Conservation (phyloP, 139 green algal genomes). For the Pseudopediastrum boryanum region DNA sequence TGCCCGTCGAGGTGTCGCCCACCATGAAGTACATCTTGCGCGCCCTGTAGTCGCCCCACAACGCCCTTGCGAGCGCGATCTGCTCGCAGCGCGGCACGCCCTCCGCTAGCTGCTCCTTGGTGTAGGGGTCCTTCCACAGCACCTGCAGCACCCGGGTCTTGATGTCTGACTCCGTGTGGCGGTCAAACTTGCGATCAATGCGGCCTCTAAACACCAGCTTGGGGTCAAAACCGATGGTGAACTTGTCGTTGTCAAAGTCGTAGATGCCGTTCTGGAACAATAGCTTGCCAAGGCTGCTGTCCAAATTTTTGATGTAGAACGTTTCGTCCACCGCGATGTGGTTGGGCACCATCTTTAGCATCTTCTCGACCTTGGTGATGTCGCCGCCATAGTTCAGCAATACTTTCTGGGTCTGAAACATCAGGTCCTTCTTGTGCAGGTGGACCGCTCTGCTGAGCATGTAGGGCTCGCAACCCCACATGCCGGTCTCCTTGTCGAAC, state of each 20-base stretch:
- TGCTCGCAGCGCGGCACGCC: constrained; percentile 9
- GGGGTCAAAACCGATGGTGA: constrained; percentile 12
- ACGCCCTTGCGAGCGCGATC: constrained; percentile 11
- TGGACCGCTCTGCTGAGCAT: too few species aligned
- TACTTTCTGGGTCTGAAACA: too few species aligned
- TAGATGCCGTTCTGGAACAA: constrained; percentile 15
- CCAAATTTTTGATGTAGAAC: too few species aligned
- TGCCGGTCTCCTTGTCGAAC: too few species aligned
- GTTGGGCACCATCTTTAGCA: too few species aligned
- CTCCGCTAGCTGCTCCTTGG: constrained; percentile 8
- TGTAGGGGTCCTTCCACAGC: constrained; percentile 17
- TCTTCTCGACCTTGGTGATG: too few species aligned
- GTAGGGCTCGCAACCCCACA: too few species aligned
- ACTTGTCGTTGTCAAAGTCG: constrained; percentile 15
- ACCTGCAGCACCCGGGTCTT: not conserved
- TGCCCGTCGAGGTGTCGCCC: not conserved
- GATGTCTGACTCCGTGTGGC: not conserved
- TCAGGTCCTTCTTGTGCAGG: too few species aligned
- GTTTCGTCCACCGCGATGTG: too few species aligned
- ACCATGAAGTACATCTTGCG: constrained; percentile 19
- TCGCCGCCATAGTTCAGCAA: too few species aligned
- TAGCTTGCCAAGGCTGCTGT: constrained; percentile 11
- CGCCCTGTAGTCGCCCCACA: not conserved
- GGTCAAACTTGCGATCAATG: constrained; percentile 19
- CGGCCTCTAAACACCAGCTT: constrained; percentile 10